phyloP scores from a whole-genome alignment of 495 filamentous ascomycete species.

The Xylaria curta region DNA sequence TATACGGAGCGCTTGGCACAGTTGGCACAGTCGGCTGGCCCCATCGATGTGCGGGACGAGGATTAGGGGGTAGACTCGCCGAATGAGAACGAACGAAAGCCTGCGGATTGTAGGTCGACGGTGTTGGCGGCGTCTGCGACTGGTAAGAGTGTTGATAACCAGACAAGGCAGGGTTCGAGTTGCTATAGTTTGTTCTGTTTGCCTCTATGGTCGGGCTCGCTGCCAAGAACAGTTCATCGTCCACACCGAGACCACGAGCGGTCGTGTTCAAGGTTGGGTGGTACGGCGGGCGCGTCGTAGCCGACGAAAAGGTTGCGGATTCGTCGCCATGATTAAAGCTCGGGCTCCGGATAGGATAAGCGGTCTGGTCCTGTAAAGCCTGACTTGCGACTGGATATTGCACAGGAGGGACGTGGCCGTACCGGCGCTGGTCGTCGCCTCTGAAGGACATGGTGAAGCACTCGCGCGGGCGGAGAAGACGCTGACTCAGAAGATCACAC shows the following conservation, averaged over 20 bases:
- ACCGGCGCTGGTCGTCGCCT: constrained; percentile 60
- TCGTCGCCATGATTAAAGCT: constrained; percentile 87
- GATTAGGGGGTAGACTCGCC: constrained; percentile 52
- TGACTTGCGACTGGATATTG: constrained; percentile 58
- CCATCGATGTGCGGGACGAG: constrained; percentile 45
- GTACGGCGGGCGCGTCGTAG: constrained; percentile 39
- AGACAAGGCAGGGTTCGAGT: constrained; percentile 56
- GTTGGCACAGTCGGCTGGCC: constrained; percentile 27
- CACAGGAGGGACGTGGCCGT: constrained; percentile 63
- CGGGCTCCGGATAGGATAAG: constrained; percentile 61
- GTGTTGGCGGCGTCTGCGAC: constrained; percentile 59
- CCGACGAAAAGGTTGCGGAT: constrained; percentile 54
- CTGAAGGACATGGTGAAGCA: constrained; percentile 57
- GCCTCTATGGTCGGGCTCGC: constrained; percentile 45
- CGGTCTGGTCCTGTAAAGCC: constrained; percentile 40
- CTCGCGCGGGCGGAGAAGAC: not conserved
- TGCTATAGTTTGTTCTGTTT: constrained; percentile 53
- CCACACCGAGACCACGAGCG: constrained; percentile 40
- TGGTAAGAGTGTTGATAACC: constrained; percentile 69
- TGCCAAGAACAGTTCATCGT: constrained; percentile 57
- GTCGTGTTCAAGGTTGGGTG: constrained; percentile 39
- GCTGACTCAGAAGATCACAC: constrained; percentile 8
- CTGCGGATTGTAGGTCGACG: constrained; percentile 81
- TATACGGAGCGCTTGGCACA: constrained; percentile 34
- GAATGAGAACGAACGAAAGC: constrained; percentile 73